Evolutionary conservation across 331 rosid species (phyloP), one percentile per base, ranked within the genome.

Genomic region (Acacia concinna): DNA sequence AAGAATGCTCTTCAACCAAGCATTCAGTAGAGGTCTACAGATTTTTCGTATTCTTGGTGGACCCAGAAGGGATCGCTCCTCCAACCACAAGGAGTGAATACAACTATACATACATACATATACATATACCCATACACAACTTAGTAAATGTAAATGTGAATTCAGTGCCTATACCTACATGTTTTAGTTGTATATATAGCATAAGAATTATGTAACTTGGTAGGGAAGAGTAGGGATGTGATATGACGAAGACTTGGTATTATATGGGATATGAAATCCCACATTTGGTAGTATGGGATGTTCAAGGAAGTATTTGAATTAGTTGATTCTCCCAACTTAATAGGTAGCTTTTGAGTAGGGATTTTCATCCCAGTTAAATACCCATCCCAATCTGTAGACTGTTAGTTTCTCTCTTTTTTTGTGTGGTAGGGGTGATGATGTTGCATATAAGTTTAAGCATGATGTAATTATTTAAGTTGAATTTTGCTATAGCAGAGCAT

Each of bases 1-100:
- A 0, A 79, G 99, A 81, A 95, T 95, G 98, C 86, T 95, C 37
- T 95, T 95, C 94, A 95, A 95, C 89, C 98, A 93, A 86, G 99
- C 99, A 56, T 91, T 95, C 92, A 95, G 99, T 38, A 85, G 99
- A 88, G 99, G 99, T 82, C 70, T 95, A 70, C 98, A 95, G 87
- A 95, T 95, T 77, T 91, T 96, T 14, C 96, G 97, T 78, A 95
- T 95, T 81, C 97, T 95, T 51, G 99, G 99, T 30, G 97, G 97
- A 71, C 97, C 85, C 3, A 84, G 76, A 78, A 88, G 85, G 77
- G 97, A 90, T 70, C 88, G 90, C 9, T 82, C 97, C 44, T 79
- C 98, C 71, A 82, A 71, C 81, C 82, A 82, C 81, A 90, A 85
- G 74, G 96, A 93, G 81, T 95, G 91, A 87, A 59, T 44, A 56